Evolutionary conservation across 306 rosid species (phyloP).

Genomic region (Dalbergia oliveri): DNA sequence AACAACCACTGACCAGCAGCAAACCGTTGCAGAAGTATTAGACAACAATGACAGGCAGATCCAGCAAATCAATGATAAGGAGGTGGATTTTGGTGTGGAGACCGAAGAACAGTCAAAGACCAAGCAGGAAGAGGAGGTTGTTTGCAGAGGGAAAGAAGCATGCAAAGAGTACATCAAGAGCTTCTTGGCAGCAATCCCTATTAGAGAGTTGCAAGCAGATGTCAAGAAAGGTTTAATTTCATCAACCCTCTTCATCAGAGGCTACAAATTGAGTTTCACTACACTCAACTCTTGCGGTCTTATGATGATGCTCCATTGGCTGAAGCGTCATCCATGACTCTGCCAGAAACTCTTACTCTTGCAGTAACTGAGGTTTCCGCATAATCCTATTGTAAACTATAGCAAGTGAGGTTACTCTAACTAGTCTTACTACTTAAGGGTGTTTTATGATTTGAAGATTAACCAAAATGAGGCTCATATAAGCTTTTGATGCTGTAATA

Average conservation of each 20-base stretch:
- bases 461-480: conserved; percentile 55
- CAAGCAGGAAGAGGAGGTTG: conserved; percentile 65
- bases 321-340: conserved; percentile 53
- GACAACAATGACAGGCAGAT: conserved; percentile 61
- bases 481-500: conserved; percentile 41
- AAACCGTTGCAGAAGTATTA: conserved; percentile 50
- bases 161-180: conserved; percentile 97
- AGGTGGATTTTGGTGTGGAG: conserved; percentile 54
- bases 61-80: conserved; percentile 57
- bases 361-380: conserved; percentile 54
- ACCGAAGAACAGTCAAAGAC: conserved; percentile 56
- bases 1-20: conserved; percentile 56
- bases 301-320: conserved; percentile 39
- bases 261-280: conserved; percentile 90
- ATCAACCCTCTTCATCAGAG: conserved; percentile 92
- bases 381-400: conserved; percentile 55
- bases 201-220: conserved; percentile 94
- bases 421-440: conserved; percentile 55
- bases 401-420: conserved; percentile 68
- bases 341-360: conserved; percentile 49
- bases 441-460: conserved; percentile 55
- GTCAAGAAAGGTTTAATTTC: conserved; percentile 89
- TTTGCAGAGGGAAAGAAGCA: conserved; percentile 88
- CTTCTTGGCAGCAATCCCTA: conserved; percentile 97
- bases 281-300: conserved; percentile 65